Percentiles rank a stretch among this genome's conserved stretches.
These are phyloP conservation scores for Colletotrichum sp. DNA, from an alignment of 2,329 filamentous ascomycete species.

Conservation along the genomic window DNA sequence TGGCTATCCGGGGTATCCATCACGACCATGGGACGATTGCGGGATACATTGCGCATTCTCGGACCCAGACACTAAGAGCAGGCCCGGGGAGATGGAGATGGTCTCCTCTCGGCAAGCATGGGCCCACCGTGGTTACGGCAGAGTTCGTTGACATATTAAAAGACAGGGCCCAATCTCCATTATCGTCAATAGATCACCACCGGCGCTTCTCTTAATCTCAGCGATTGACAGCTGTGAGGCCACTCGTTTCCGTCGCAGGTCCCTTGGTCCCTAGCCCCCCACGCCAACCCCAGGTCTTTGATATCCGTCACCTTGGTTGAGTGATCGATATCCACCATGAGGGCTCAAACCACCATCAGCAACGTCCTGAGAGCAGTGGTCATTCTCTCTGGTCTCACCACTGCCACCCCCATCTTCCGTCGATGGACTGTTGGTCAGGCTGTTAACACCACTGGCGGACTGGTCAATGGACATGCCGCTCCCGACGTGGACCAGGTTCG, in stretches of 20 bases:
- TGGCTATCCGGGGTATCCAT: conserved; percentile 1
- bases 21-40: conserved; percentile 8
- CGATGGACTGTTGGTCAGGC: conserved; percentile 7
- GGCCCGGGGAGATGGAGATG: not conserved
- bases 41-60: not conserved
- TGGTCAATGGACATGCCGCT: conserved; percentile 10
- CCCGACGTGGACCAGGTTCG: conserved; percentile 6
- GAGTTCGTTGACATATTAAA: conserved; percentile 19
- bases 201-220: not conserved
- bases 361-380: conserved; percentile 3
- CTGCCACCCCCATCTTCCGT: not conserved
- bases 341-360: not conserved
- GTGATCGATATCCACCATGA: conserved; percentile 3
- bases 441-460: conserved; percentile 9
- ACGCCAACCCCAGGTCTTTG: conserved; percentile 10
- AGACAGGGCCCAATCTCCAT: not conserved
- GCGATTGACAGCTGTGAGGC: not conserved
- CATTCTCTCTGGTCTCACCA: not conserved
- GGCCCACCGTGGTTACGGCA: not conserved
- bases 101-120: not conserved
- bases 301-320: not conserved
- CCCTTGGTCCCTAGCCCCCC: not conserved
- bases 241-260: not conserved
- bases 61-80: not conserved
- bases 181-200: not conserved